These are phyloP conservation scores for Silene noctiflora DNA, from an alignment of 179 eudicot species.

Conservation along the genomic window DNA sequence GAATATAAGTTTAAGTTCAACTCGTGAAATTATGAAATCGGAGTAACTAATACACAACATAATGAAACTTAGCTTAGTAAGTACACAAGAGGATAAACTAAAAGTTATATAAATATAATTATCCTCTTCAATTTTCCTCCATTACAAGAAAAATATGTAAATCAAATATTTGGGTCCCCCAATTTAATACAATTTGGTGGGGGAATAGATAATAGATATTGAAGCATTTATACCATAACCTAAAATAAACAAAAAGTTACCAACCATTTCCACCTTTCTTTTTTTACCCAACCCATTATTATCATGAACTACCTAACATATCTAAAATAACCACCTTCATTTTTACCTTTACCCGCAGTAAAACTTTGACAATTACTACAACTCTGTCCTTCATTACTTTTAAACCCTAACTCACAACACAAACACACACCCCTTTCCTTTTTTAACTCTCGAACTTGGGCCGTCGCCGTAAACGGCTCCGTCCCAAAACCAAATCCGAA, in stretches of 20 bases:
- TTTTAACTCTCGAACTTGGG: neutral
- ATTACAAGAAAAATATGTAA: slow-evolving; percentile 2
- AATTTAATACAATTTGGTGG: slow-evolving; percentile 28
- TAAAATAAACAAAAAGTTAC: slow-evolving; percentile 8
- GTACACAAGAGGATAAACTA: neutral
- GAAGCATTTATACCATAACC: slow-evolving; percentile 27
- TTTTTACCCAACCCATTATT: neutral
- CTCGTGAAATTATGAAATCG: no score
- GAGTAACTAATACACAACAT: no score
- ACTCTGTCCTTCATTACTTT: slow-evolving; percentile 17
- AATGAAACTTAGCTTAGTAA: no score
- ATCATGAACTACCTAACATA: slow-evolving; percentile 18
- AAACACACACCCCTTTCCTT: slow-evolving; percentile 26
- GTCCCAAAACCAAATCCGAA: no score
- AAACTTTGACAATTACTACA: slow-evolving; percentile 41
- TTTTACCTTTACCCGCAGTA: slow-evolving; percentile 7
- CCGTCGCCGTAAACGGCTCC: neutral
- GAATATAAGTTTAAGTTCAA: no score
- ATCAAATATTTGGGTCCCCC: slow-evolving; percentile 19
- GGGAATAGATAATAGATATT: slow-evolving; percentile 10
- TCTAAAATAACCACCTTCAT: slow-evolving; percentile 20
- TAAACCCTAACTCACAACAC: slow-evolving; percentile 41
- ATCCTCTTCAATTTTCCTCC: slow-evolving; percentile 6
- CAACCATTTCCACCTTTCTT: neutral
- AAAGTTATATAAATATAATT: neutral